Percentiles rank a stretch among this genome's conserved stretches.
phyloP scores from a whole-genome alignment of 164 flowering plant genomes.

The Dillenia suffruticosa region DNA sequence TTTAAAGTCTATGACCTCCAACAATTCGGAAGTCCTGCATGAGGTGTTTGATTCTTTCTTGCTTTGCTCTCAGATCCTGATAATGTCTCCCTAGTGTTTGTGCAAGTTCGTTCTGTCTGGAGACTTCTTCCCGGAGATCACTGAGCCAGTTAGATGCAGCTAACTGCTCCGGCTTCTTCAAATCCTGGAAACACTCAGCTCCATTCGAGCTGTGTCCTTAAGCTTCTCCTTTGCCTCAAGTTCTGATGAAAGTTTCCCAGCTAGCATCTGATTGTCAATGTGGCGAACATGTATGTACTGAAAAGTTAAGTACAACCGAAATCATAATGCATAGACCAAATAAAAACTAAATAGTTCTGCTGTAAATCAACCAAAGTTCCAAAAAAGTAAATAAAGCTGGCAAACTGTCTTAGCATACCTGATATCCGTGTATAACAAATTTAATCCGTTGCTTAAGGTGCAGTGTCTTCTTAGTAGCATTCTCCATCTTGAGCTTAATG shows the following conservation, averaged over 20 bases:
- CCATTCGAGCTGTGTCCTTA: conserved; percentile 87
- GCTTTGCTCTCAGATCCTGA: conserved; percentile 55
- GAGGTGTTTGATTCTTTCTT: conserved; percentile 43
- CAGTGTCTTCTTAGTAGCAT: conserved; percentile 69
- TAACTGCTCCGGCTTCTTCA: conserved; percentile 76
- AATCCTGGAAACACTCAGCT: conserved; percentile 82
- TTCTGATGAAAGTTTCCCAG: conserved; percentile 63
- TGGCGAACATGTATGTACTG: no score
- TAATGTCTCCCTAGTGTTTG: conserved; percentile 57
- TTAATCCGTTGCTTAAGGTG: conserved; percentile 76
- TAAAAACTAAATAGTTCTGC: no score
- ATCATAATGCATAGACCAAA: no score
- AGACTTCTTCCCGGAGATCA: conserved; percentile 69
- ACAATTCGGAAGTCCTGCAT: conserved; percentile 29
- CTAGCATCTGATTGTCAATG: conserved; percentile 46
- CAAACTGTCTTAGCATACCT: conserved; percentile 37
- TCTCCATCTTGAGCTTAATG: conserved; percentile 78
- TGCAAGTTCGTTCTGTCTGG: conserved; percentile 87
- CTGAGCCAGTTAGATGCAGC: conserved; percentile 72
- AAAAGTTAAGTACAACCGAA: no score
- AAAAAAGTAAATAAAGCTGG: no score
- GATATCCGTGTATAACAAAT: conserved; percentile 76
- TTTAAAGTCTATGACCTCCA: no score
- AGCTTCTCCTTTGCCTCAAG: conserved; percentile 79
- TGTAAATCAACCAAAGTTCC: no score